Evolutionary conservation across 305 asterid genomes (phyloP), one percentile per base, ranked within the genome.

Genomic region (Rubia tinctorum): DNA sequence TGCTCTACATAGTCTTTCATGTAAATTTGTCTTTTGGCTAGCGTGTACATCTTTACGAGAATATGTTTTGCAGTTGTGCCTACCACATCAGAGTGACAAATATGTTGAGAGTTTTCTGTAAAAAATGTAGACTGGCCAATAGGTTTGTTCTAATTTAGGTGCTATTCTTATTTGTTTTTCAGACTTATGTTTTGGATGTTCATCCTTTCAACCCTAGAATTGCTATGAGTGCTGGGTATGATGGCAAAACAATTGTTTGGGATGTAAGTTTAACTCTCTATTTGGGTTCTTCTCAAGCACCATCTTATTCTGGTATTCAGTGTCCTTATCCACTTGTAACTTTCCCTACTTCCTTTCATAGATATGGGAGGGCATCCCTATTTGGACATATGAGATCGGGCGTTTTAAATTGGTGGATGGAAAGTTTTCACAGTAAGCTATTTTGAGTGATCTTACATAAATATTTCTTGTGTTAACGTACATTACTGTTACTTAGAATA

Each of bases 221-320:
- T 79, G 99, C 99, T 45, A 90, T 95, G 99, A 94, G 98, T 79
- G 97, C 99, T 84, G 99, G 99, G 76, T 94, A 95, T 84, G 99
- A 95, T 85, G 99, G 99, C 82, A 90, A 92, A 82, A 87, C 99
- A 71, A 90, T 95, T 82, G 72, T 95, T 78, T 95, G 99, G 99
- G 99, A 95, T 84, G 99, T 95, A 84, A 93, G 99, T 88, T 73
- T 67, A 53, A 78, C 25, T 70, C 79, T 70, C 84, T 74, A 73
- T 77, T 5, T 60, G 44, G 34, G 60, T 82, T 74, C 60, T 53
- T 53, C 23, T 53, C 60, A 18, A 49, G 56, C 75, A 66, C 68
- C 40, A 49, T 74, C 25, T 73, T 25, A 5, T 39, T 47, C 17
- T 51, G 25, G 37, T 7, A 53, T n/a, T 42, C 58, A 13, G 71